Conservation (phyloP, 2,329 filamentous ascomycete genomes). For the Hortaea werneckii region DNA sequence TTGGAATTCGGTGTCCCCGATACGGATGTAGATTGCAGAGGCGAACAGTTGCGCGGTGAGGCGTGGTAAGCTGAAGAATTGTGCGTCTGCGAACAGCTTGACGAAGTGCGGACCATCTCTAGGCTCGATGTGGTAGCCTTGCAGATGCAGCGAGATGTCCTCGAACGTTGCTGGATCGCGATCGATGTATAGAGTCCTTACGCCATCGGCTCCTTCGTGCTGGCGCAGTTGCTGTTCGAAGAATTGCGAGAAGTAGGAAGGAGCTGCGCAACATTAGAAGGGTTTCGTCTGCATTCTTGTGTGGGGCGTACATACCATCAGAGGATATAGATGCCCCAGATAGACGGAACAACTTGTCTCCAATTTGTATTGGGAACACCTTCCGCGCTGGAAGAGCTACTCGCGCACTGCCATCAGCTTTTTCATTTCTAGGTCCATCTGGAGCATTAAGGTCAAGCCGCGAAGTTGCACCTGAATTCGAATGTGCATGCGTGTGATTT, state of each 20-base stretch:
- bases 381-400: constrained; percentile 56
- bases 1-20: constrained; percentile 78
- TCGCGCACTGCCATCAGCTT: too few species aligned
- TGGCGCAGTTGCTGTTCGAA: constrained; percentile 71
- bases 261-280: constrained; percentile 64
- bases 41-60: constrained; percentile 86
- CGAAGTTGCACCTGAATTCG: too few species aligned
- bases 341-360: constrained; percentile 56
- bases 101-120: constrained; percentile 80
- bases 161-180: constrained; percentile 80
- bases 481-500: too few species aligned
- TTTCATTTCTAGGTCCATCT: too few species aligned
- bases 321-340: constrained; percentile 62
- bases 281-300: too few species aligned
- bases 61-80: constrained; percentile 85
- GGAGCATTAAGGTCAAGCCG: too few species aligned
- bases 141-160: constrained; percentile 82
- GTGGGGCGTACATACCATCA: constrained; percentile 53
- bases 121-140: constrained; percentile 80
- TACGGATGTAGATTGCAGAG: constrained; percentile 83
- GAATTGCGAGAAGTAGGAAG: constrained; percentile 92
- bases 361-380: constrained; percentile 62
- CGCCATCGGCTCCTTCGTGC: constrained; percentile 46
- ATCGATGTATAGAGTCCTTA: constrained; percentile 88
- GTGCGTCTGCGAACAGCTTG: constrained; percentile 83